phyloP scores from a whole-genome alignment of 768 basidiomycete species.

The Zangia roseola region DNA sequence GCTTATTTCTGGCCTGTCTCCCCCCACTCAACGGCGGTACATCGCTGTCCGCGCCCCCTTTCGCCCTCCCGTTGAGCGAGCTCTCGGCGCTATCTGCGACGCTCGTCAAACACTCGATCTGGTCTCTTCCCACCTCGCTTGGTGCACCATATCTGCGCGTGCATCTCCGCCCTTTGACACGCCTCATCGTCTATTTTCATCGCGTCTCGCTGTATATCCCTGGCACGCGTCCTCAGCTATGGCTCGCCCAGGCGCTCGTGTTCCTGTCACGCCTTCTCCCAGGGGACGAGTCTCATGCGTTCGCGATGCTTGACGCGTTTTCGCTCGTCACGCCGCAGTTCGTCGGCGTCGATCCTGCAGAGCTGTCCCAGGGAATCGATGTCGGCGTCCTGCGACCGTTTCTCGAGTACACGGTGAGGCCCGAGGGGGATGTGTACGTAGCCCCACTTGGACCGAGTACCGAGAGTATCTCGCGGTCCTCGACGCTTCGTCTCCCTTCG shows the following conservation, averaged over 20 bases:
- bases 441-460: constrained; percentile 52
- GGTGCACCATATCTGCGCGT: constrained; percentile 7
- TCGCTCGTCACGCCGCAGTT: constrained; percentile 18
- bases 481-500: constrained; percentile 48
- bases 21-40: constrained; percentile 41
- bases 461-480: constrained; percentile 52
- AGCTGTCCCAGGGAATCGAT: constrained; percentile 26
- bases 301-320: constrained; percentile 35
- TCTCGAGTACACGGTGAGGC: constrained; percentile 46
- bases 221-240: constrained; percentile 52
- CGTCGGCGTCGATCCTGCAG: constrained; percentile 22
- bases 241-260: constrained; percentile 65
- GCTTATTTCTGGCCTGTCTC: constrained; percentile 64
- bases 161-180: constrained; percentile 49
- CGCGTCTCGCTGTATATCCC: constrained; percentile 58
- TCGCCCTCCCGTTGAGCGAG: constrained; percentile 55
- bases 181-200: constrained; percentile 54
- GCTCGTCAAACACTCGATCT: constrained; percentile 51
- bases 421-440: constrained; percentile 41
- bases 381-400: constrained; percentile 47
- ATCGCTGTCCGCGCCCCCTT: constrained; percentile 50
- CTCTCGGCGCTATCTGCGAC: constrained; percentile 53
- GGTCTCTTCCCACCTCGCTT: constrained; percentile 33
- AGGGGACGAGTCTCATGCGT: constrained; percentile 69
- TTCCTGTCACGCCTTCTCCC: constrained; percentile 57